Percentiles rank a stretch among this genome's conserved stretches.
Evolutionary conservation across 1,139 yeast genomes (phyloP).

Genomic region (Blastobotrys arbuscula): DNA sequence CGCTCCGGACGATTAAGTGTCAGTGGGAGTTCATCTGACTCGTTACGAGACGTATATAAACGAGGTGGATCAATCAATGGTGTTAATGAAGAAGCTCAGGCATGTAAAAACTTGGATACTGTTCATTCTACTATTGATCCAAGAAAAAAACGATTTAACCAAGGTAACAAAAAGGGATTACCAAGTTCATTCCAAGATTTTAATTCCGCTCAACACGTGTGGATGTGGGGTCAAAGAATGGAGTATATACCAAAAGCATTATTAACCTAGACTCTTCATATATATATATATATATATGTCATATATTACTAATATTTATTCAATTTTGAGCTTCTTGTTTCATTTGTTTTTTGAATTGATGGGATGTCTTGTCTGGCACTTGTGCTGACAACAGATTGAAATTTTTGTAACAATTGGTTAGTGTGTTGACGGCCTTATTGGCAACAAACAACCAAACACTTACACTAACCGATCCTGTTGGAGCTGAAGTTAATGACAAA

Average conservation of each 20-base stretch:
- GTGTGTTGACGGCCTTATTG: conserved; percentile 25
- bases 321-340: not conserved
- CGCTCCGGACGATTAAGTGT: conserved; percentile 26
- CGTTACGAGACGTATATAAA: conserved; percentile 22
- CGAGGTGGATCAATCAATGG: conserved; percentile 15
- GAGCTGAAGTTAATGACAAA: conserved; percentile 56
- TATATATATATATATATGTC: not conserved
- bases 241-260: not conserved
- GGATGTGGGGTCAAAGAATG: conserved; percentile 27
- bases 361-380: not conserved
- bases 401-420: not conserved
- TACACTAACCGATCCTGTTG: conserved; percentile 38
- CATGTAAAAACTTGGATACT: conserved; percentile 26
- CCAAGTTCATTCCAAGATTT: conserved; percentile 24
- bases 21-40: conserved; percentile 20
- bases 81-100: conserved; percentile 24
- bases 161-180: conserved; percentile 15
- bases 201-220: conserved; percentile 27
- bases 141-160: conserved; percentile 26
- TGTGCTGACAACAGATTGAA: not conserved
- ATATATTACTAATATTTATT: not conserved
- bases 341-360: not conserved
- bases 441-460: conserved; percentile 36
- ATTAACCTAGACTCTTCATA: not conserved
- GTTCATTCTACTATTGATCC: conserved; percentile 36